These are phyloP conservation scores for Plectosphaerella cucumerina DNA, from an alignment of 2,329 filamentous ascomycete species.

Conservation along the genomic window DNA sequence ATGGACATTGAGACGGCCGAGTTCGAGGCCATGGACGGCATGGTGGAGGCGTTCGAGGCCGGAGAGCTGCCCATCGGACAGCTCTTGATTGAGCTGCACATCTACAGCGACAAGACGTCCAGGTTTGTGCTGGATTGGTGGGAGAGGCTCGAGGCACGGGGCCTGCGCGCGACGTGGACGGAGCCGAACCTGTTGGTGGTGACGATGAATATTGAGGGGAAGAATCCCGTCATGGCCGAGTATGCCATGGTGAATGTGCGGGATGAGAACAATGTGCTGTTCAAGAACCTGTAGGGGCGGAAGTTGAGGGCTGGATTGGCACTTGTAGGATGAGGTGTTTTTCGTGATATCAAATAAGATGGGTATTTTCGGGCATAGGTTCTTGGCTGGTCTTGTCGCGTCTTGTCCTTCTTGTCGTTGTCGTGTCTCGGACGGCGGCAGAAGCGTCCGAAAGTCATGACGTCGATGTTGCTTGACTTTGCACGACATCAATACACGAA, in stretches of 20 bases:
- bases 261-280: conserved; percentile 11
- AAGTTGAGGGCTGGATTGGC: no score
- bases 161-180: conserved; percentile 17
- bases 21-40: conserved; percentile 22
- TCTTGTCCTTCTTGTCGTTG: no score
- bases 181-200: conserved; percentile 17
- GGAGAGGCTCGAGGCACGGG: conserved; percentile 16
- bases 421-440: no score
- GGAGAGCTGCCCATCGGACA: conserved; percentile 14
- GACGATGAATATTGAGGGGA: conserved; percentile 8
- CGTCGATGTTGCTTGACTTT: no score
- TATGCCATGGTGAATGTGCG: conserved; percentile 17
- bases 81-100: conserved; percentile 15
- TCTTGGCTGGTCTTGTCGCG: no score
- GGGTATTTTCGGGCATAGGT: no score
- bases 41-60: conserved; percentile 14
- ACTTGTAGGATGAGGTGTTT: no score
- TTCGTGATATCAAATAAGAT: no score
- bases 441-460: no score
- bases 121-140: conserved; percentile 14
- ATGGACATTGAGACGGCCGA: conserved; percentile 34
- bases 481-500: no score
- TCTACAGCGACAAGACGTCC: conserved; percentile 6
- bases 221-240: conserved; percentile 13
- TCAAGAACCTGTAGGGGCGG: neutral